These are phyloP conservation scores for Chaetomium olivaceum DNA, from an alignment of 2,329 filamentous ascomycete genomes.

Conservation along the genomic window DNA sequence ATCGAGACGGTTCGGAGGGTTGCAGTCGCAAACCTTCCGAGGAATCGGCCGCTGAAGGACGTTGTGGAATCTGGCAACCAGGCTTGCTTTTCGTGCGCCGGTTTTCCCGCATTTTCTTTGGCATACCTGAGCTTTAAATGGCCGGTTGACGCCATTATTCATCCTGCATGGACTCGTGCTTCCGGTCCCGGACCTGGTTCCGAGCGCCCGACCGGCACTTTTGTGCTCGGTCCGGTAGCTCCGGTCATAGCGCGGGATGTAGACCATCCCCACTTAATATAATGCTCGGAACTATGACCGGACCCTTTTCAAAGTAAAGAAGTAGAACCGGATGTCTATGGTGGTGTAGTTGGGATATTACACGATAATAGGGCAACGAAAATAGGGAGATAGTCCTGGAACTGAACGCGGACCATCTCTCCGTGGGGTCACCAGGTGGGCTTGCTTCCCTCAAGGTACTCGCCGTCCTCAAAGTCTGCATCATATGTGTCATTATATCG, in stretches of 20 bases:
- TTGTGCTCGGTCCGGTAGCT: neutral
- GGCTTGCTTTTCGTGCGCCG: neutral
- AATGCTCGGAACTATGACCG: no score
- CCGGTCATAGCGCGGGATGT: neutral
- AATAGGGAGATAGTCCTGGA: no score
- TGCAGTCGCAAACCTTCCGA: neutral
- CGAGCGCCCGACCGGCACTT: neutral
- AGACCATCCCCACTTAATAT: no score
- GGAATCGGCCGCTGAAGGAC: neutral
- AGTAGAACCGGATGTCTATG: no score
- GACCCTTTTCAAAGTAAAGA: no score
- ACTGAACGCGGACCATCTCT: no score
- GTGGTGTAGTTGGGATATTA: no score
- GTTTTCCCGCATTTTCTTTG: neutral
- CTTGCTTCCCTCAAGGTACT: no score
- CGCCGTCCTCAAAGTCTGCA: no score
- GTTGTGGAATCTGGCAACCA: neutral
- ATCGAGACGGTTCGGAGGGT: neutral
- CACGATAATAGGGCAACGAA: no score
- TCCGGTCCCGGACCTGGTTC: neutral
- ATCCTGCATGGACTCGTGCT: neutral
- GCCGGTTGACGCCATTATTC: neutral
- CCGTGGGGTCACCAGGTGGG: no score
- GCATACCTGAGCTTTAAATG: neutral
- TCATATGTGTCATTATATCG: no score